A percentile compares a stretch with the other conserved stretches of the same genome.
phyloP scores from a whole-genome alignment of 495 filamentous ascomycete species.

The Penicillium cinerascens region DNA sequence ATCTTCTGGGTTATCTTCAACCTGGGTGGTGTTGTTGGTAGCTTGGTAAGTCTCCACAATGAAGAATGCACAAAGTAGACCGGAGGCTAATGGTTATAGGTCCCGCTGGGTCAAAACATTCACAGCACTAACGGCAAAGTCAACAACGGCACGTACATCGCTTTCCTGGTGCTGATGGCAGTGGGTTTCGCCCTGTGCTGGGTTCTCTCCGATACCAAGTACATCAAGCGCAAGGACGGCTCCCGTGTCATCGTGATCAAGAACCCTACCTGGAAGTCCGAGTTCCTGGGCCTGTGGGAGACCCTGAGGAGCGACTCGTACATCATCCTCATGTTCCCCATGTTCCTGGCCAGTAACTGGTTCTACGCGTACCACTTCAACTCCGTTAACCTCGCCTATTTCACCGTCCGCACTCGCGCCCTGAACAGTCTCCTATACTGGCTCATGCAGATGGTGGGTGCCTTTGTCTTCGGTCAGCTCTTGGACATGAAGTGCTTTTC shows the following conservation, averaged over 20 bases:
- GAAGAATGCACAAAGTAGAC: neutral
- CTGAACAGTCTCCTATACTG: constrained; percentile 87
- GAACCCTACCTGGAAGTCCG: constrained; percentile 75
- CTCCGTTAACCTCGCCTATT: constrained; percentile 59
- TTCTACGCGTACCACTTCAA: constrained; percentile 53
- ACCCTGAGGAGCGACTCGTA: constrained; percentile 70
- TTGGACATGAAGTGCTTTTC: constrained; percentile 64
- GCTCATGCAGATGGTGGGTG: constrained; percentile 82
- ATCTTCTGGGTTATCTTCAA: constrained; percentile 98
- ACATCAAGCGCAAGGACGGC: constrained; percentile 76
- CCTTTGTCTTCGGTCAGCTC: constrained; percentile 69
- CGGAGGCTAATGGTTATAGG: constrained; percentile 30
- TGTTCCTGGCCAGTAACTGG: constrained; percentile 62
- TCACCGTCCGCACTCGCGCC: constrained; percentile 76
- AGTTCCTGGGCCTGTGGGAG: constrained; percentile 74
- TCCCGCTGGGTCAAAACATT: constrained; percentile 79
- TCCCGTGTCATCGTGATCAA: constrained; percentile 83
- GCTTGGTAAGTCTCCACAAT: constrained; percentile 51
- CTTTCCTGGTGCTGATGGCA: constrained; percentile 84
- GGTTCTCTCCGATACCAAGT: constrained; percentile 69
- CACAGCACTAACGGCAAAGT: constrained; percentile 58
- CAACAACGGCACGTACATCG: constrained; percentile 83
- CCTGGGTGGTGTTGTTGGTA: constrained; percentile 84
- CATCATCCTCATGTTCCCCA: constrained; percentile 81
- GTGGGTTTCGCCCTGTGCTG: constrained; percentile 69